These are phyloP conservation scores for Pholiota conissans DNA, from an alignment of 768 basidiomycete species.

Conservation along the genomic window DNA sequence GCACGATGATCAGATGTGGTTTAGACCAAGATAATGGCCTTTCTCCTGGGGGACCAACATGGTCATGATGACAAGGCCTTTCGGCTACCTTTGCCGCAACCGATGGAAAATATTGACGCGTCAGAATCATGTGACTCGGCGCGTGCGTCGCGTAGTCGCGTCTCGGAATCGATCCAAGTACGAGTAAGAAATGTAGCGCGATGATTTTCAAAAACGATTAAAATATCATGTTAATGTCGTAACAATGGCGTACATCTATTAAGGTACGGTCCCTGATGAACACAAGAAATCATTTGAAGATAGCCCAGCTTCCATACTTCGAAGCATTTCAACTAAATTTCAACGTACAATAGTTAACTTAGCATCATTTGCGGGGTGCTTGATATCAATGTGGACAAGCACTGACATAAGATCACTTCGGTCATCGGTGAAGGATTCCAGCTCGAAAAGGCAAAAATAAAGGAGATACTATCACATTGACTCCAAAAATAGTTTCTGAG, in stretches of 20 bases:
- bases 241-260: too few species aligned
- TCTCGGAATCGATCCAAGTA: too few species aligned
- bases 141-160: not conserved
- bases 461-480: not conserved
- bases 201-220: too few species aligned
- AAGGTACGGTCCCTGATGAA: too few species aligned
- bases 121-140: not conserved
- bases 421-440: not conserved
- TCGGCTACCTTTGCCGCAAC: not conserved
- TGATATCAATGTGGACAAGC: not conserved
- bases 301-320: too few species aligned
- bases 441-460: not conserved
- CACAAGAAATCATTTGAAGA: too few species aligned
- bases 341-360: too few species aligned
- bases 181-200: too few species aligned
- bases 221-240: too few species aligned
- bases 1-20: not conserved
- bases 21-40: not conserved
- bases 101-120: not conserved
- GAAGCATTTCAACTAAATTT: too few species aligned
- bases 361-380: too few species aligned
- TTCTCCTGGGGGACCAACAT: too few species aligned
- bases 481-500: not conserved
- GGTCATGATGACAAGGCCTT: not conserved
- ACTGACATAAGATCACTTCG: not conserved